Conservation (phyloP, 2,329 filamentous ascomycete species). For the Huntiella abstrusa region DNA sequence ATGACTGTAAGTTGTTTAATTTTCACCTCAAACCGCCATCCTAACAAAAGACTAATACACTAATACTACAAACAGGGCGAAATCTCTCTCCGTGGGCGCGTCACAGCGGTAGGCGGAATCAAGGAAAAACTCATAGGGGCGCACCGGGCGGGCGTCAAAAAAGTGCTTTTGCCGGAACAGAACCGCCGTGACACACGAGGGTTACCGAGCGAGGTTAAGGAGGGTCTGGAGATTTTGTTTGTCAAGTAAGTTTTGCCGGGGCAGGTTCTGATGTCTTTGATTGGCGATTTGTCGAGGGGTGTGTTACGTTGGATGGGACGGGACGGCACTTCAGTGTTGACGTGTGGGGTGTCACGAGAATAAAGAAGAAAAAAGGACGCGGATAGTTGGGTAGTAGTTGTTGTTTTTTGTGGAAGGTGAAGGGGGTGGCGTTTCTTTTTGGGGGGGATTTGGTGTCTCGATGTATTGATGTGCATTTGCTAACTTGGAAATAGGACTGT, state of each 20-base stretch:
- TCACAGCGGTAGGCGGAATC: slow-evolving; percentile 90
- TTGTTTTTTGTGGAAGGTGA: slow-evolving; percentile 11
- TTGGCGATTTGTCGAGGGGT: too few relatives aligned
- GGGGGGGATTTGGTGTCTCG: slow-evolving; percentile 23
- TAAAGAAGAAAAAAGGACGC: not conserved
- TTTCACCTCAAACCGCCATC: slow-evolving; percentile 2
- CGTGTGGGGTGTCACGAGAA: not conserved
- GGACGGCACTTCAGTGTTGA: not conserved
- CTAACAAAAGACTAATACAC: slow-evolving; percentile 3
- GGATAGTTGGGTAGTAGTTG: too few relatives aligned
- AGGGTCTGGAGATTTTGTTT: slow-evolving; percentile 73
- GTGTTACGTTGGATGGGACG: not conserved
- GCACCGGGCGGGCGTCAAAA: slow-evolving; percentile 81
- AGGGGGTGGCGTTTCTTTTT: not conserved
- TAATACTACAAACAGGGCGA: slow-evolving; percentile 31
- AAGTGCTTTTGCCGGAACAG: slow-evolving; percentile 67
- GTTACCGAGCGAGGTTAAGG: slow-evolving; percentile 72
- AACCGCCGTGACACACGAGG: slow-evolving; percentile 89
- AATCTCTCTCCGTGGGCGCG: slow-evolving; percentile 65
- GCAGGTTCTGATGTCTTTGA: not conserved
- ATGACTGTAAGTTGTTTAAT: slow-evolving; percentile 53
- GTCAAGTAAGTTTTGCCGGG: slow-evolving; percentile 45
- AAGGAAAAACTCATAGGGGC: slow-evolving; percentile 98
- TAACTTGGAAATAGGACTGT: too few relatives aligned
- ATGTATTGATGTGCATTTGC: slow-evolving; percentile 35